Percentiles rank a stretch among this genome's conserved stretches.
Evolutionary conservation across 306 rosid species (phyloP).

Genomic region (Vachellia collinsii): DNA sequence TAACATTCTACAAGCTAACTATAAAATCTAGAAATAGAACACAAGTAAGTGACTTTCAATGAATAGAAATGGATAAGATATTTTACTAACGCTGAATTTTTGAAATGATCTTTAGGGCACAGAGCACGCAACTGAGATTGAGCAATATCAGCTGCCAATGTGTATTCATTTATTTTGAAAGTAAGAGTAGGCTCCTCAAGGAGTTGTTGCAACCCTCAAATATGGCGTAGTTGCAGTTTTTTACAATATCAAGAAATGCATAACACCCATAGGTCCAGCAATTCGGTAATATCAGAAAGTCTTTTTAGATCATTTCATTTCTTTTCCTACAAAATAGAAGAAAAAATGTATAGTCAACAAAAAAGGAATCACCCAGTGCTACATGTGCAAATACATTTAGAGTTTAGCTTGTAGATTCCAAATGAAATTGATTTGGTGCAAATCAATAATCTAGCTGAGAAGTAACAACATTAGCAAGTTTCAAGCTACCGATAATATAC

Average conservation of each 20-base stretch:
- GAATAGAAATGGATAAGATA: no score
- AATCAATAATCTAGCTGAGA: background rate
- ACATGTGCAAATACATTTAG: background rate
- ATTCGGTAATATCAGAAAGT: slow-evolving; percentile 91
- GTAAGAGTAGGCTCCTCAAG: no score
- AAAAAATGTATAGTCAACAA: no score
- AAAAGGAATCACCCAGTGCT: no score
- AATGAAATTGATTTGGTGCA: background rate
- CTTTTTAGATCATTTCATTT: slow-evolving; percentile 76
- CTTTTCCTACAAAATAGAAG: slow-evolving; percentile 75
- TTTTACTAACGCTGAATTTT: slow-evolving; percentile 90
- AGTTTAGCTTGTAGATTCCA: background rate
- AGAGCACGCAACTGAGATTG: slow-evolving; percentile 80
- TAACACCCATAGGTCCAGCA: no score
- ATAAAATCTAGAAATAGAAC: no score
- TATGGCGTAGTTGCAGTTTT: no score
- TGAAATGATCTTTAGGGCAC: slow-evolving; percentile 88
- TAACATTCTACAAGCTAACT: slow-evolving; percentile 13
- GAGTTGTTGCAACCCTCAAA: no score
- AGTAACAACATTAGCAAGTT: background rate
- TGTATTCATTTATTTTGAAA: no score
- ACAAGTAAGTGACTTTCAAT: background rate
- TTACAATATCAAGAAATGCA: no score
- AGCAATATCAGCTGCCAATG: slow-evolving; percentile 77
- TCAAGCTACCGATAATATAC: no score